A percentile compares a stretch with the other conserved stretches of the same genome.
Evolutionary conservation across 2,329 filamentous ascomycete genomes (phyloP).

Genomic region (Chalara sp.): DNA sequence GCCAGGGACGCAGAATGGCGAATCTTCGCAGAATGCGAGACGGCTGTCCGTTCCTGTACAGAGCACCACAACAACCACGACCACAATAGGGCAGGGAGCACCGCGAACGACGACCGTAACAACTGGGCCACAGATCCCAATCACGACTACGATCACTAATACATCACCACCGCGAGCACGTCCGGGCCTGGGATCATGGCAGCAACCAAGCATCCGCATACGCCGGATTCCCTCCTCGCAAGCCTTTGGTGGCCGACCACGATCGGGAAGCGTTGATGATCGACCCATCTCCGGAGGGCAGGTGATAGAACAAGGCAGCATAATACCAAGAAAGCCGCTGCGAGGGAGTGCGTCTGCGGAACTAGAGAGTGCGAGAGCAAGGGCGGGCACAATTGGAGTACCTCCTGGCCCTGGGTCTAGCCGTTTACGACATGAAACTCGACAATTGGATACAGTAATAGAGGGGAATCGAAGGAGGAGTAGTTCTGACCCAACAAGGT

Average conservation of each 20-base stretch:
- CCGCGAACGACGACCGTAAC: neutral
- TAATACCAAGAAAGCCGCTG: neutral
- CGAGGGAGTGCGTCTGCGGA: neutral
- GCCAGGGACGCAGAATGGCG: too few relatives aligned
- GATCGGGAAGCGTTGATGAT: neutral
- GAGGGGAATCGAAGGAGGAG: slow-evolving; percentile 7
- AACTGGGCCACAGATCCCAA: neutral
- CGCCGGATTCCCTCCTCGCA: slow-evolving; percentile 8
- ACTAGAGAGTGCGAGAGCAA: neutral
- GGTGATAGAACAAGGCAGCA: neutral
- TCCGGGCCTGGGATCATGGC: neutral
- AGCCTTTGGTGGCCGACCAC: neutral
- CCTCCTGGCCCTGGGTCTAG: neutral
- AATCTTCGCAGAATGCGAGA: too few relatives aligned
- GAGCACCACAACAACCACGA: neutral
- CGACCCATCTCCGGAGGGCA: neutral
- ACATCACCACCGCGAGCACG: neutral
- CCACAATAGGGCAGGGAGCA: neutral
- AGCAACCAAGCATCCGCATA: slow-evolving; percentile 20
- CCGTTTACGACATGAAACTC: neutral
- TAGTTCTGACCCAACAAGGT: slow-evolving; percentile 7
- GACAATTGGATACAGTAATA: neutral
- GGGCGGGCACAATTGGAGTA: neutral
- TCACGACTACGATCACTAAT: neutral
- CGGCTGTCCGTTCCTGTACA: neutral